Conservation (phyloP, 768 basidiomycete species). For the Termitomyces sp. region DNA sequence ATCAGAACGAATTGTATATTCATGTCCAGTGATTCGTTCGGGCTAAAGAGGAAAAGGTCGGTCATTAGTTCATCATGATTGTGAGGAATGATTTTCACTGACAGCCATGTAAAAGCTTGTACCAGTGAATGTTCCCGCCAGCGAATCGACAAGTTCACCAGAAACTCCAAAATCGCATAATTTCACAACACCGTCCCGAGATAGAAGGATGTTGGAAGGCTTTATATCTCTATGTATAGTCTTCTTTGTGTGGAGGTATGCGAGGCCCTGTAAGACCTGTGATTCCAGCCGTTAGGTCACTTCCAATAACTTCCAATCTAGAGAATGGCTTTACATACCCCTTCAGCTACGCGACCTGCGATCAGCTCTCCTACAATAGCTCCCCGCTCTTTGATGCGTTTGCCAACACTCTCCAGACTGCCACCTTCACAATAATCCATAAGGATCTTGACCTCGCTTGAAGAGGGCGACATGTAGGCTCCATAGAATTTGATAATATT, state of each 20-base stretch:
- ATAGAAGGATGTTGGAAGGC: slow-evolving; percentile 89
- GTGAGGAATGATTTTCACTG: slow-evolving; percentile 34
- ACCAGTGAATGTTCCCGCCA: slow-evolving; percentile 95
- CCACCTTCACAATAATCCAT: slow-evolving; percentile 91
- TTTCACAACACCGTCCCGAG: slow-evolving; percentile 86
- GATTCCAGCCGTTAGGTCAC: neutral
- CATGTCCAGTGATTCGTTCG: slow-evolving; percentile 88
- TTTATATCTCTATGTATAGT: slow-evolving; percentile 98
- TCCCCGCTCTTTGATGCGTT: slow-evolving; percentile 74
- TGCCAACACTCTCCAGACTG: slow-evolving; percentile 85
- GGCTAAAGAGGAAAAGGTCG: slow-evolving; percentile 48
- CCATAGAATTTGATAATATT: slow-evolving; percentile 94
- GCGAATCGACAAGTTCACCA: slow-evolving; percentile 86
- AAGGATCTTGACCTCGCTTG: slow-evolving; percentile 91
- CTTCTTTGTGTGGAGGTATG: slow-evolving; percentile 85
- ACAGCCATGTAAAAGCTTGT: slow-evolving; percentile 99
- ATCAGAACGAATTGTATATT: slow-evolving; percentile 93
- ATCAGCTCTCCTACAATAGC: slow-evolving; percentile 85
- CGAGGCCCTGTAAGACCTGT: slow-evolving; percentile 86
- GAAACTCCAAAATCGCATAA: slow-evolving; percentile 97
- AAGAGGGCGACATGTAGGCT: slow-evolving; percentile 82
- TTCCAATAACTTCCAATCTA: neutral
- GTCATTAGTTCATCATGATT: slow-evolving; percentile 7
- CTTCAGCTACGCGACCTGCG: slow-evolving; percentile 89
- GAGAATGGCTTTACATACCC: slow-evolving; percentile 47